Percentiles rank a stretch among this genome's conserved stretches.
Conservation (phyloP, 495 filamentous ascomycete genomes). For the Penicillium ochrochloron region DNA sequence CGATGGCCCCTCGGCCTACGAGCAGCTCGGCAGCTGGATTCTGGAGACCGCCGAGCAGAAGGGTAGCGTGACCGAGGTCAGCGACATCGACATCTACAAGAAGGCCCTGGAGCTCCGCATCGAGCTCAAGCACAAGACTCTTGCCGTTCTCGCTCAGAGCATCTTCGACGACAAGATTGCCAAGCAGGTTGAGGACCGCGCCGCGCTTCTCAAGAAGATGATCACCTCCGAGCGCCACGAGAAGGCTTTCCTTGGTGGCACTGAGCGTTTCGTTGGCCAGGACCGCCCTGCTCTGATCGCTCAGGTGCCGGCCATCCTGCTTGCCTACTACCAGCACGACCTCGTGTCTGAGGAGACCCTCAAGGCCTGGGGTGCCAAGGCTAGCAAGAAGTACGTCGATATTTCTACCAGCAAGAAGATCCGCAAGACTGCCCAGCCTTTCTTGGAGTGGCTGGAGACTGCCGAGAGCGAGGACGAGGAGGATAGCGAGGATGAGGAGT, state of each 20-base stretch:
- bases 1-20: constrained; percentile 82
- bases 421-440: constrained; percentile 89
- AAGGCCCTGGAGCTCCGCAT: constrained; percentile 96
- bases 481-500: constrained; percentile 56
- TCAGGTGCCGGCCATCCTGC: constrained; percentile 81
- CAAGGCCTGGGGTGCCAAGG: constrained; percentile 89
- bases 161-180: constrained; percentile 90
- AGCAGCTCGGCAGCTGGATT: constrained; percentile 93
- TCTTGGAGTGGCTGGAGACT: constrained; percentile 90
- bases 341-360: constrained; percentile 84
- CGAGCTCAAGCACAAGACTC: constrained; percentile 90
- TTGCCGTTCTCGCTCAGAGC: constrained; percentile 89
- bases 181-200: constrained; percentile 82
- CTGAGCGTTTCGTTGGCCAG: constrained; percentile 87
- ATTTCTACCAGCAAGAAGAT: constrained; percentile 89
- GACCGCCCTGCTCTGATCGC: constrained; percentile 78
- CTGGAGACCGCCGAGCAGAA: constrained; percentile 70
- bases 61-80: constrained; percentile 73
- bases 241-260: constrained; percentile 96
- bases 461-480: constrained; percentile 86
- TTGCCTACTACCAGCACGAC: constrained; percentile 86
- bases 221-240: constrained; percentile 89
- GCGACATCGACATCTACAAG: constrained; percentile 87
- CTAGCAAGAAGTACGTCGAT: constrained; percentile 98
- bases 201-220: constrained; percentile 87